Base-by-base conservation (phyloP, 139 green algal species). In the Edaphochlamys debaryana region DNA sequence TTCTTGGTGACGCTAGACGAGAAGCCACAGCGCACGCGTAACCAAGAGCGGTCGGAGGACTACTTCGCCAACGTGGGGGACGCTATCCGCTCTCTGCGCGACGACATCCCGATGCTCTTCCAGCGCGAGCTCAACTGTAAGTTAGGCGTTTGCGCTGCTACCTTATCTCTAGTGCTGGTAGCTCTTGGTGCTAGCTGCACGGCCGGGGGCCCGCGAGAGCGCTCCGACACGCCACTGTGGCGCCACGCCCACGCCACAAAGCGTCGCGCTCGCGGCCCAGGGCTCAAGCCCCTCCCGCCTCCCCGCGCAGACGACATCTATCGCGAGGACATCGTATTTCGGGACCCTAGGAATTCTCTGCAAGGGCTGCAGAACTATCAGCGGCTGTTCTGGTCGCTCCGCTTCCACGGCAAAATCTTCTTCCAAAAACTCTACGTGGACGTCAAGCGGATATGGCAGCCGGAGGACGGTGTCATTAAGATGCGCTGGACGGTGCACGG, bases 61-160 rank as follows among this genome's bases (percentile, higher is more conserved):
- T 99, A 96, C 80, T 99, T 98, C 83, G 96, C 95, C 13, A 98
- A 99, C 50, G 90, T 99, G 42, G 96, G 96, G 0, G 91, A 98
- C 73, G 95, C 95, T 32, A 98, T 99, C 36, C 89, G 95, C 52
- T 96, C 93, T 3, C 88, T 99, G 64, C 89, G 95, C 0, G 92
- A 97, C 30, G 96, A 99, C 79, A 92, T 97, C 22, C 96, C 96
- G 0, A 82, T 86, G 0, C 85, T 98, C 4, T 98, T 99, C 69
- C 70, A 92, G 69, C 86, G 91, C n/a, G 95, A 98, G 22, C 90
- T 98, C 0, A 95, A 96, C 74, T 98, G 93, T 98, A 74, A 91
- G 94, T 1, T 32, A 5, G 2, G 50, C 41, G n/a, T n/a, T n/a
- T 45, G 50, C 60, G 27, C 27, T 79, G 52, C 6, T 4, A 30